Evolutionary conservation across 768 basidiomycete species (phyloP), one percentile per base, ranked within the genome.

Genomic region (Boletus sp.): DNA sequence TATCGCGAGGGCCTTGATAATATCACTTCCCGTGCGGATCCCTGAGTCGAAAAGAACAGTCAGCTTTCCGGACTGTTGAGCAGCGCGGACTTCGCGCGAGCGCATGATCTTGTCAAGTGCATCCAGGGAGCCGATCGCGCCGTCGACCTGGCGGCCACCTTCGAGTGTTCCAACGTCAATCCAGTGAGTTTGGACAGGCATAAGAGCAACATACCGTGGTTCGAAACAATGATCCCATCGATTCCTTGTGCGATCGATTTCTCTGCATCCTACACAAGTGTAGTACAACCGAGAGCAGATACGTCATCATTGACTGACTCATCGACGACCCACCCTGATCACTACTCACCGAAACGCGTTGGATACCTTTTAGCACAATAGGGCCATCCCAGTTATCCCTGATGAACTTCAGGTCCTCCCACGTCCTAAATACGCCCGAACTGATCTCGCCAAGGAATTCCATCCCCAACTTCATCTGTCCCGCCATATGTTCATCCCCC

Each of bases 101-200:
- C 80, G 75, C 75, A 83, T 84, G 65, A 94, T 89, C 42, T 70
- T 75, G 59, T 86, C 84, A 4, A 94, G 81, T 7, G 89, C 87
- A 58, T 83, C 83, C 17, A 94, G 73, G 0, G 92, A 86, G 2
- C 86, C 83, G 18, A 93, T 83, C 3, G 85, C 88, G 2, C 92
- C 91, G 66, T 95, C 94, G 2, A 90, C 74, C 67, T 90, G 89
- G 18, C 90, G 80, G 5, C 87, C 89, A 47, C 88, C 88, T 89
- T 48, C 1, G 47, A 18, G 30, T 5, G 8, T 20, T 39, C 8
- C 32, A 32, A 10, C 17, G 5, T 61, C 39, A 54, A 44, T 11
- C 28, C 12, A 29, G 5, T 3, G 12, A 7, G 2, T 5, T 28
- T 3, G 8, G 3, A 33, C 11, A 50, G 7, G 30, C 5, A 18